Percentiles rank a stretch among this genome's conserved stretches.
Conservation (phyloP, 495 filamentous ascomycete genomes). For the Penicillium herquei region DNA sequence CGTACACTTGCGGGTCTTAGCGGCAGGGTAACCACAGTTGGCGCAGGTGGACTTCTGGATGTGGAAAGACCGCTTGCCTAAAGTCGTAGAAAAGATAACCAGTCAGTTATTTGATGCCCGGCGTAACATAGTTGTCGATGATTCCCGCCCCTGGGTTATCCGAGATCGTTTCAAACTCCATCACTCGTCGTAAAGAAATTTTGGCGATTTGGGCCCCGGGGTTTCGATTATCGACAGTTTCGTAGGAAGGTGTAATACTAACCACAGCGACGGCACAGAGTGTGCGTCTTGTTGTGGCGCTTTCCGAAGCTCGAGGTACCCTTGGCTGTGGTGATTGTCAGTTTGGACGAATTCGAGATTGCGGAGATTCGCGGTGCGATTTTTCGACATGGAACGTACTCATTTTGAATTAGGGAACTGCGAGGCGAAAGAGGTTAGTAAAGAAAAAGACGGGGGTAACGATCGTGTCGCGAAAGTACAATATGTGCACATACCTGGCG, state of each 20-base stretch:
- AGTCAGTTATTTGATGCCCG: conserved; percentile 24
- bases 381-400: conserved; percentile 49
- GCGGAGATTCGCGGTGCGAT: conserved; percentile 25
- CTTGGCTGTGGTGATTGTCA: conserved; percentile 65
- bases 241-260: conserved; percentile 47
- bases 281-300: conserved; percentile 99
- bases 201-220: conserved; percentile 23
- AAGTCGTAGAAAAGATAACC: conserved; percentile 27
- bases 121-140: background rate
- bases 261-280: conserved; percentile 99
- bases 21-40: conserved; percentile 94
- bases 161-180: conserved; percentile 14
- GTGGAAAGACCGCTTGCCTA: conserved; percentile 94
- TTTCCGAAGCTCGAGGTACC: conserved; percentile 97
- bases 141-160: conserved; percentile 11
- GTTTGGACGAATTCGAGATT: conserved; percentile 34
- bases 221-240: conserved; percentile 12
- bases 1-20: conserved; percentile 98
- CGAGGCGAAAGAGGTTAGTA: conserved; percentile 19
- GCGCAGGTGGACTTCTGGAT: conserved; percentile 99
- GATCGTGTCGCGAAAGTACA: conserved; percentile 3
- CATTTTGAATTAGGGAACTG: conserved; percentile 63
- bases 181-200: conserved; percentile 21
- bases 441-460: background rate
- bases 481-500: conserved; percentile 43